Evolutionary conservation across 2,329 filamentous ascomycete genomes (phyloP), one percentile per base, ranked within the genome.

Genomic region (Aspergillus quadrilineatus): DNA sequence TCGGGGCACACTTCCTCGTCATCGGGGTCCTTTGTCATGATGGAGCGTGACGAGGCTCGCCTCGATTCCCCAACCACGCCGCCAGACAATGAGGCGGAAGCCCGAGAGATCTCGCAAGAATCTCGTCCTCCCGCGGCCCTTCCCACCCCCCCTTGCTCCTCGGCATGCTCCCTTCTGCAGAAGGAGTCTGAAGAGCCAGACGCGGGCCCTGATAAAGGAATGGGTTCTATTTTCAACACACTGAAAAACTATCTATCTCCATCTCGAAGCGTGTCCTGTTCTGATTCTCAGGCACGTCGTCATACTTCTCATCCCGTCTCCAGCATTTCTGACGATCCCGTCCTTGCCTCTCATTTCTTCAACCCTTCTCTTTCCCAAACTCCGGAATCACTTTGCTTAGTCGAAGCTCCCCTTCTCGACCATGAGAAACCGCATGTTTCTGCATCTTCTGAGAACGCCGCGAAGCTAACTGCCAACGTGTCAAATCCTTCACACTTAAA

Each of bases 401-500:
- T 65, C 58, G 79, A 65, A 77, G 73, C 74, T 76, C 82, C 77
- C 78, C 82, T 75, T 77, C 79, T 74, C 72, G 74, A 75, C 63
- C 70, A 72, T 68, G 73, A 75, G 67, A 75, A 74, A 60, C 70
- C 66, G 65, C 67, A 66, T 61, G 61, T 72, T 63, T 76, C 75
- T 60, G 68, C 72, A 63, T 75, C 72, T 71, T 74, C 74, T 69
- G 72, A 75, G 66, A 76, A 78, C 55, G 67, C 75, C 65, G 69
- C 66, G 68, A 77, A 88, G 89, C 92, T 97, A 91, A 97, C 92
- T 85, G 83, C 86, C 83, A 85, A 85, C 82, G 80, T 80, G 77
- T 80, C 80, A 76, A 80, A 76, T 75, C 77, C 73, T 74, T 73
- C 77, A 69, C 75, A 73, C 76, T 73, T 85, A 81, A 96, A 97